Evolutionary conservation across 1,284 basidiomycete genomes (phyloP), one percentile per base, ranked within the genome.

Genomic region (Cutaneotrichosporon curvatum): DNA sequence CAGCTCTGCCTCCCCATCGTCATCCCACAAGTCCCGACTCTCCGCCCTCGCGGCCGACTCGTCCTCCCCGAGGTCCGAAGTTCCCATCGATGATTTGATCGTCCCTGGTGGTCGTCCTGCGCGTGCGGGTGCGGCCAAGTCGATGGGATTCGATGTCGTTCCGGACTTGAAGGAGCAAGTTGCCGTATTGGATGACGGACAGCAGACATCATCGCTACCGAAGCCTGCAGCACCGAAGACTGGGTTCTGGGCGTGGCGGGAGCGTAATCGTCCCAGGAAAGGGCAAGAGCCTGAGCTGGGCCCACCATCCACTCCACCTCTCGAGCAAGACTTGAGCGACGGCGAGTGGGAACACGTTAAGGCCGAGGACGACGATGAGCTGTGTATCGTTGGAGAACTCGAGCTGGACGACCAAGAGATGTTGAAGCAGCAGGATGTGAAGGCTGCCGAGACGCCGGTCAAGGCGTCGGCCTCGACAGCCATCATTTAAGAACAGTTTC

Each of bases 111-210:
- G 62, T 37, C 53, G 67, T 14, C 60, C 63, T 39, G 62, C 63
- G 47, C 53, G 63, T 33, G 58, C 58, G 7, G 67, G 65, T 6
- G 62, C 63, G 11, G 68, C 68, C 9, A 57, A 60, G 0, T 51
- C 61, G 0, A 46, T 70, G 11, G 68, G 68, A 10, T 70, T 64
- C 47, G 66, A 70, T 5, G 52, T 63, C 37, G 32, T 65, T 3
- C 56, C 63, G 21, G 32, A 67, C 2, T 56, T 57, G 14, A 62
- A 66, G 22, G 31, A 47, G 5, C 20, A 20, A 14, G 16, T 34
- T 25, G 22, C 43, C 2, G 41, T 28, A 7, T 7, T 28, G 25
- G 25, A 28, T 28, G 25, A 28, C 8, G 8, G 8, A 28, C 25
- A 12, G 25, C 25, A n/a, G n/a, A n/a, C n/a, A n/a, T n/a, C 25